Evolutionary conservation across 2,329 filamentous ascomycete species (phyloP).

Genomic region (Geosmithia putterillii): DNA sequence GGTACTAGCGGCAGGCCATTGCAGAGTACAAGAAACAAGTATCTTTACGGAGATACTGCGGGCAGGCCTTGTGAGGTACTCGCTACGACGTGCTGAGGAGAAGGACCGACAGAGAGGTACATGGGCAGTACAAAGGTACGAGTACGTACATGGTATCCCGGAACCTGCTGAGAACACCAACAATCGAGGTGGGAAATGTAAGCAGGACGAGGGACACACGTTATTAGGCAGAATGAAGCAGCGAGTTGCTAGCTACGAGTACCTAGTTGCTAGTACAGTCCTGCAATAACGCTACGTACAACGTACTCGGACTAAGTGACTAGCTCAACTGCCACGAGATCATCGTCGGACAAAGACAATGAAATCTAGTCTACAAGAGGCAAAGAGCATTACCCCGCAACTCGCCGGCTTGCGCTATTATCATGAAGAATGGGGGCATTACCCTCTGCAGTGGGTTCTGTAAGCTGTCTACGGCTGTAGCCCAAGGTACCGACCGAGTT

Average conservation of each 20-base stretch:
- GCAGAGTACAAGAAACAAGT: too few species aligned
- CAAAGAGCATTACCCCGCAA: not conserved
- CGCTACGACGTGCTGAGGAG: not conserved
- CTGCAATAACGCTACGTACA: too few species aligned
- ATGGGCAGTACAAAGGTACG: not conserved
- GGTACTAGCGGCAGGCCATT: not conserved
- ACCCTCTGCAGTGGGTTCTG: too few species aligned
- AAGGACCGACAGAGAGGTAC: not conserved
- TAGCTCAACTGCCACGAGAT: too few species aligned
- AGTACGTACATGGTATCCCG: too few species aligned
- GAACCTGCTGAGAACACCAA: too few species aligned
- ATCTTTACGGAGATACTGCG: not conserved
- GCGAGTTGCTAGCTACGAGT: not conserved
- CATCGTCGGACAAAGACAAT: too few species aligned
- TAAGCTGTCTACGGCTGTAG: too few species aligned
- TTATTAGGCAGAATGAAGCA: not conserved
- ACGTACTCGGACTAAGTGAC: too few species aligned
- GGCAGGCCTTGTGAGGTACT: not conserved
- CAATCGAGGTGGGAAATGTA: not conserved
- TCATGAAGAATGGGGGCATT: not conserved
- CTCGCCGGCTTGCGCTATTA: not conserved
- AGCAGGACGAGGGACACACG: not conserved
- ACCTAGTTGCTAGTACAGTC: too few species aligned
- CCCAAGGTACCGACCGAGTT: too few species aligned
- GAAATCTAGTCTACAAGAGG: not conserved